phyloP scores from a whole-genome alignment of 306 rosid species.

The Crotalaria pallida region DNA sequence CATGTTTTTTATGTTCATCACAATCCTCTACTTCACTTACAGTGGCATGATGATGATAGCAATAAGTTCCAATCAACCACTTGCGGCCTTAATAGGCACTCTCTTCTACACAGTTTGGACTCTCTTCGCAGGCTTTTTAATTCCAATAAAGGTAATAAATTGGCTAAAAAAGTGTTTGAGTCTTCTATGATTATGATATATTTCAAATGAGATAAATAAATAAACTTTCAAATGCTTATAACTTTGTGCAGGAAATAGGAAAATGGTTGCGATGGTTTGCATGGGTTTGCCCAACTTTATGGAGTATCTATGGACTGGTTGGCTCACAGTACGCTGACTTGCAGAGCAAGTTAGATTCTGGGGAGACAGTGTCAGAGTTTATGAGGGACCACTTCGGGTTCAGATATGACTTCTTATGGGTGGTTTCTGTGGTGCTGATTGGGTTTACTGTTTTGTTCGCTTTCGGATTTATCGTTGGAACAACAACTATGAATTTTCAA shows the following conservation, averaged over 20 bases:
- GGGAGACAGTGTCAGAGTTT: conserved; percentile 32
- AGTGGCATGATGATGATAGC: conserved; percentile 30
- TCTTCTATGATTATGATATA: neutral
- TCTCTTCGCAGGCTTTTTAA: conserved; percentile 32
- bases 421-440: conserved; percentile 19
- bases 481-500: conserved; percentile 27
- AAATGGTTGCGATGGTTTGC: conserved; percentile 34
- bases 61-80: conserved; percentile 24
- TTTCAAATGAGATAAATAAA: neutral
- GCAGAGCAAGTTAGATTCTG: conserved; percentile 25
- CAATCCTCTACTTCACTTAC: conserved; percentile 25
- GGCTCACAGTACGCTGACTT: conserved; percentile 29
- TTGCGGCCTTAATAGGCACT: neutral
- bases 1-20: conserved; percentile 21
- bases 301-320: conserved; percentile 38
- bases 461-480: neutral
- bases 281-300: conserved; percentile 31
- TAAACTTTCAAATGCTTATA: neutral
- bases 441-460: conserved; percentile 20
- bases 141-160: conserved; percentile 21
- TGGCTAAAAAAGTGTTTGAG: neutral
- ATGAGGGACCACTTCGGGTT: conserved; percentile 23
- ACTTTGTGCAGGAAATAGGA: conserved; percentile 24
- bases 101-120: conserved; percentile 17
- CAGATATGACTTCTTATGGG: conserved; percentile 25